Evolutionary conservation across 2,329 filamentous ascomycete genomes (phyloP).

Genomic region (Bipolaris bicolor): DNA sequence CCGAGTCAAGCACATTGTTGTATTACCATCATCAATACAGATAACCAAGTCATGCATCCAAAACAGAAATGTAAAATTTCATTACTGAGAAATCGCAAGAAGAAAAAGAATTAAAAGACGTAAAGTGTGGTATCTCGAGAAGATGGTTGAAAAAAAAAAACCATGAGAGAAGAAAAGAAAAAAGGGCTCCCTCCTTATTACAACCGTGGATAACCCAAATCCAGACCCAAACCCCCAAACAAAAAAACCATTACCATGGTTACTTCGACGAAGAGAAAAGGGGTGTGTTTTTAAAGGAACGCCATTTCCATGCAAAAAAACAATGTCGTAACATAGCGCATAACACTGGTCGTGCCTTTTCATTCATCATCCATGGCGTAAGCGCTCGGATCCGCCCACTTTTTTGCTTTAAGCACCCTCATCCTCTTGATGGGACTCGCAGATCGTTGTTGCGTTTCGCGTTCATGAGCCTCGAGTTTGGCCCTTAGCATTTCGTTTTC

Average conservation of each 20-base stretch:
- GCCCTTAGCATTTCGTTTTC: conserved; percentile 52
- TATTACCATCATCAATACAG: no score
- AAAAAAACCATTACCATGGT: neutral
- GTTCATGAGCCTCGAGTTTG: conserved; percentile 49
- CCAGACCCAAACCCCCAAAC: neutral
- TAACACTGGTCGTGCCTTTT: conserved; percentile 12
- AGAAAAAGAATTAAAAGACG: neutral
- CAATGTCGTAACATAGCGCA: conserved; percentile 4
- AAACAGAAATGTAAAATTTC: neutral
- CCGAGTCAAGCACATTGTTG: no score
- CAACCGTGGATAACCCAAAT: neutral
- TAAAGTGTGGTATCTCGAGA: conserved; percentile 17
- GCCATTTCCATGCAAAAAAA: conserved; percentile 7
- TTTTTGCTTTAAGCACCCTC: conserved; percentile 57
- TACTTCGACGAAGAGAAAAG: neutral
- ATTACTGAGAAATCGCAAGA: neutral
- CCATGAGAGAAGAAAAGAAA: neutral
- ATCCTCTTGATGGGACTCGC: conserved; percentile 58
- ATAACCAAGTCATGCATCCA: neutral
- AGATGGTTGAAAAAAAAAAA: neutral
- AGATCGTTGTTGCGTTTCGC: conserved; percentile 46
- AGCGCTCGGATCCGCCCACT: conserved; percentile 50
- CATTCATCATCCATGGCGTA: conserved; percentile 29
- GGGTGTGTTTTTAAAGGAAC: neutral
- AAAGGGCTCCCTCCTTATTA: neutral